Percentiles rank a stretch among this genome's conserved stretches.
These are phyloP conservation scores for Neurospora hispaniola DNA, from an alignment of 495 filamentous ascomycete species.

Conservation along the genomic window DNA sequence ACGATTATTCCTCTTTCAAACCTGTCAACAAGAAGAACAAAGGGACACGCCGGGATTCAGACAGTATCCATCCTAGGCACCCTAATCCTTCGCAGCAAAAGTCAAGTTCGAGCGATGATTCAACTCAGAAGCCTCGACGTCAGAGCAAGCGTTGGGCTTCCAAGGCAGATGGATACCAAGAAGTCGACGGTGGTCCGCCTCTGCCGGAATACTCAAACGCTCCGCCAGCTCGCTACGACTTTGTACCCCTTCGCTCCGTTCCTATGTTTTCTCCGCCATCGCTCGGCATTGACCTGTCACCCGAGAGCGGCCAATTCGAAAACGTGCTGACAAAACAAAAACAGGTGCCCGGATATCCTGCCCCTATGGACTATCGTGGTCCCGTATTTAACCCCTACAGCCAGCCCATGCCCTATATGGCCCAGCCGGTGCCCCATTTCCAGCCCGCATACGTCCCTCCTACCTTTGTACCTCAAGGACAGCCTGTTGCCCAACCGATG, in stretches of 20 bases:
- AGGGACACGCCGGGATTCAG: constrained; percentile 29
- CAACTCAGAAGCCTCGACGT: constrained; percentile 22
- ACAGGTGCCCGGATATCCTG: constrained; percentile 42
- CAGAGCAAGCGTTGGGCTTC: constrained; percentile 32
- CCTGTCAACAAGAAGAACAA: constrained; percentile 31
- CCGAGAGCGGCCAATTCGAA: constrained; percentile 60
- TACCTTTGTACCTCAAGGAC: constrained; percentile 30
- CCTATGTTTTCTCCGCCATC: constrained; percentile 28
- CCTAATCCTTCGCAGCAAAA: constrained; percentile 23
- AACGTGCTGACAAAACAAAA: constrained; percentile 57
- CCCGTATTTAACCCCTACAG: constrained; percentile 34
- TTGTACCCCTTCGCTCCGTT: constrained; percentile 20
- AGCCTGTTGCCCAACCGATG: constrained; percentile 53
- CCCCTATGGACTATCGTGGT: constrained; percentile 13
- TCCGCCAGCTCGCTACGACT: constrained; percentile 14
- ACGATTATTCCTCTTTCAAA: constrained; percentile 15
- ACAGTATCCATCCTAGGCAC: constrained; percentile 30
- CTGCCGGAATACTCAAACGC: constrained; percentile 16
- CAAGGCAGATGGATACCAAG: constrained; percentile 13
- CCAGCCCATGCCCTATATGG: constrained; percentile 33
- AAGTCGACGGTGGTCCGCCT: constrained; percentile 11
- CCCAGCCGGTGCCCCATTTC: constrained; percentile 34
- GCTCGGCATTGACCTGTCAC: constrained; percentile 47
- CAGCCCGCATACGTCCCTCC: constrained; percentile 39
- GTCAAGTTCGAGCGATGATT: constrained; percentile 11